Evolutionary conservation across 331 rosid genomes (phyloP).

Genomic region (Acacia pycnantha): DNA sequence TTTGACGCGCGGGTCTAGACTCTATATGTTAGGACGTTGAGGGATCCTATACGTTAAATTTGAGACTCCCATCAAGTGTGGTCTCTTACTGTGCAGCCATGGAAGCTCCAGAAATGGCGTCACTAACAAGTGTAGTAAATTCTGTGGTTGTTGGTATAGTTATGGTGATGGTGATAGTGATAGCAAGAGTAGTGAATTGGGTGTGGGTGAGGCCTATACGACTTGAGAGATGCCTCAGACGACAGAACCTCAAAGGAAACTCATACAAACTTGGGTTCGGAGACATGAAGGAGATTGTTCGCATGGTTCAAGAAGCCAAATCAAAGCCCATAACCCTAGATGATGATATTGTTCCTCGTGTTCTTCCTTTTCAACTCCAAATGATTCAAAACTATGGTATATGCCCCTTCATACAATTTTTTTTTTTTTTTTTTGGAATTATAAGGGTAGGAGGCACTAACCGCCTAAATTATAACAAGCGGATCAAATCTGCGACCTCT

Average conservation of each 20-base stretch:
- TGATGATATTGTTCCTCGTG: constrained; percentile 28
- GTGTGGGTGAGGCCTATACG: constrained; percentile 32
- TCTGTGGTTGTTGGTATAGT: neutral
- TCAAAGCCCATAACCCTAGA: constrained; percentile 28
- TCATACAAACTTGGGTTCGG: constrained; percentile 32
- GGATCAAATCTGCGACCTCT: too few species aligned
- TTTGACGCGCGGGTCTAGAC: too few species aligned
- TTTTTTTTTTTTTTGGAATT: too few species aligned
- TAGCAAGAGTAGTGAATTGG: constrained; percentile 21
- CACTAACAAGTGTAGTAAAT: too few species aligned
- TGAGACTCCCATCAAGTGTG: too few species aligned
- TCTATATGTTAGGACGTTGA: too few species aligned
- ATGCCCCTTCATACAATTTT: neutral
- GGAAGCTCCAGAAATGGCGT: neutral
- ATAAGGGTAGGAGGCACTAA: too few species aligned
- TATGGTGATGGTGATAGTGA: neutral
- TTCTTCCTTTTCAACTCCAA: constrained; percentile 18
- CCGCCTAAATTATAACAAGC: too few species aligned
- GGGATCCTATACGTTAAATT: too few species aligned
- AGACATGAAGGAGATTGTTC: constrained; percentile 8
- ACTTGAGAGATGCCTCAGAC: constrained; percentile 24
- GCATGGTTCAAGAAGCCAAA: constrained; percentile 4
- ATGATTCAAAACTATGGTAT: constrained; percentile 32
- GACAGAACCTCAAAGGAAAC: constrained; percentile 29
- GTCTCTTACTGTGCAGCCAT: neutral